Base-by-base conservation (phyloP, 169 alveolate genomes). In the Theileria annulata region DNA sequence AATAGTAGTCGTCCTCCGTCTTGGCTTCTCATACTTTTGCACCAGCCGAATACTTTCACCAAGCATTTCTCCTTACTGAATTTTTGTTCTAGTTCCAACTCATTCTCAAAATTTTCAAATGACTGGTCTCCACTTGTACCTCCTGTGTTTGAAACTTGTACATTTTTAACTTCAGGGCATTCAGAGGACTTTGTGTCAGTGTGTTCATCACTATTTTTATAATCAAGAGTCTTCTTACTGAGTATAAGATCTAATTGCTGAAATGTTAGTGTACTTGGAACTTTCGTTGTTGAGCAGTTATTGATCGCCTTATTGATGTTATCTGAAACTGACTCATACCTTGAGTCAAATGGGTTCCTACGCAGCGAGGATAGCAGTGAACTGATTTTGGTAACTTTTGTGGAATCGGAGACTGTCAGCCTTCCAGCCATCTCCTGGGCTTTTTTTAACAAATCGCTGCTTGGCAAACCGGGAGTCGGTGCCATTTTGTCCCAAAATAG, bases 1-100 rank as follows among this genome's bases (percentile, higher is more conserved):
- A 98, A 98, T 35, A 94, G 84, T 49, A 97, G 91, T 31, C 88
- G 91, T 6, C 96, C 98, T 33, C 97, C 96, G 59, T 99, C 98
- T 54, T 94, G 97, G 77, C 86, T 92, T 60, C 99, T 87, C 19
- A 94, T 91, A 0, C 98, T 94, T 80, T 95, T 96, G 37, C 97
- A 96, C 99, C 99, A 98, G 23, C 99, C 99, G 56, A 73, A 76
- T 6, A 81, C 79, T 33, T 58, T 30, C 60, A n/a, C 30, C 35
- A 23, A 67, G 2, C 0, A 21, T 42, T 42, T 42, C 3, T 42
- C 51, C 51, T 42, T 42, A 8, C 0, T 42, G 51, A 42, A 42
- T 42, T 42, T 42, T 42, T 42, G 51, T 12, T 42, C 51, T 10
- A 3, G 51, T 8, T 42, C 51, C 51, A 42, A 8, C 19, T 42